Evolutionary conservation across 78 protist genomes (phyloP).

Genomic region (Dictyostelium brefeldianum): DNA sequence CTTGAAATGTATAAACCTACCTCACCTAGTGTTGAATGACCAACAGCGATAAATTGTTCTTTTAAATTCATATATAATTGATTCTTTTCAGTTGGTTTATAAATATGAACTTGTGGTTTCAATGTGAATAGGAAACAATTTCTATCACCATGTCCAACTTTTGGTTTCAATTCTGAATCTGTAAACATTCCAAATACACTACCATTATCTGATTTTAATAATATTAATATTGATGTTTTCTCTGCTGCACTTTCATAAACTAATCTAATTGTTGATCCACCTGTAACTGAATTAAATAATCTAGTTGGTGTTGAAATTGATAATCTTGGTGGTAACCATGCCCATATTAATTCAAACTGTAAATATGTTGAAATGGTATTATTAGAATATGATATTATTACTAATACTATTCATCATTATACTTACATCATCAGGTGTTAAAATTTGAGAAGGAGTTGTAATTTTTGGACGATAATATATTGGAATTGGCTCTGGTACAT

Average conservation of each 20-base stretch:
- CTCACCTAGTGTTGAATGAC: constrained; percentile 23
- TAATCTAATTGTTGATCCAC: constrained; percentile 49
- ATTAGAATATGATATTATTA: neutral
- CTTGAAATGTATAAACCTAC: neutral
- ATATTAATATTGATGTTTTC: neutral
- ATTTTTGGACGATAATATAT: constrained; percentile 59
- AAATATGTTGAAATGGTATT: too few relatives aligned
- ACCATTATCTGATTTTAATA: constrained; percentile 29
- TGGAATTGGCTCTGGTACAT: constrained; percentile 62
- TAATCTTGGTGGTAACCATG: constrained; percentile 64
- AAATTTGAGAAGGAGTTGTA: constrained; percentile 39
- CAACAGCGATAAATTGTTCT: neutral
- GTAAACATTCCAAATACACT: constrained; percentile 55
- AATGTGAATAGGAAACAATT: constrained; percentile 42
- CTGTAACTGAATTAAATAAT: constrained; percentile 14
- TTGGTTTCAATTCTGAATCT: constrained; percentile 27
- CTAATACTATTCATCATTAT: too few relatives aligned
- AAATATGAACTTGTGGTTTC: constrained; percentile 41
- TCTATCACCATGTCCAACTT: constrained; percentile 18
- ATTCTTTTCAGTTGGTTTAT: constrained; percentile 43
- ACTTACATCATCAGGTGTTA: constrained; percentile 53
- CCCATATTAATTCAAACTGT: constrained; percentile 69
- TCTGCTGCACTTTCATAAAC: neutral
- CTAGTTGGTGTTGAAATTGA: constrained; percentile 50
- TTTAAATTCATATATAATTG: constrained; percentile 21